Evolutionary conservation across 345 rosid genomes (phyloP).

Genomic region (Physaria fendleri): DNA sequence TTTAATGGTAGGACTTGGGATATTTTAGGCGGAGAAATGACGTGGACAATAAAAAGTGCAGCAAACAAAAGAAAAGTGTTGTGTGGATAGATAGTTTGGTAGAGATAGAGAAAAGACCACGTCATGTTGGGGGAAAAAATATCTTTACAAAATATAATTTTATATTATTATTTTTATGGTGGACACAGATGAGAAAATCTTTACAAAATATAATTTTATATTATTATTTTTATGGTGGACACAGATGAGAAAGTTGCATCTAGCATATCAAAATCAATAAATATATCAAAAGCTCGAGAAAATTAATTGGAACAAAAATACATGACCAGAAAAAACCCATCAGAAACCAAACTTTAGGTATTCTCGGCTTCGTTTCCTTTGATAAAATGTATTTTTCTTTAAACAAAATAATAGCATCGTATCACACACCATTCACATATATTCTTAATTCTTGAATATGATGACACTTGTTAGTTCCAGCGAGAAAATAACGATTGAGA

Average conservation of each 20-base stretch:
- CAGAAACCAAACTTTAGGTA: not conserved
- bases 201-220: not conserved
- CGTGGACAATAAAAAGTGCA: constrained; percentile 41
- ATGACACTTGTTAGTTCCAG: too few species aligned
- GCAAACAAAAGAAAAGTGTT: not conserved
- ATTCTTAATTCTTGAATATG: too few species aligned
- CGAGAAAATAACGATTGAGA: too few species aligned
- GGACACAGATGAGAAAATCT: constrained; percentile 24
- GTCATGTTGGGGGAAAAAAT: constrained; percentile 30
- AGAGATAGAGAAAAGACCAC: constrained; percentile 59
- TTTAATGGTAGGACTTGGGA: not conserved
- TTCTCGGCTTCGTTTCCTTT: not conserved
- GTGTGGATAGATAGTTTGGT: constrained; percentile 51
- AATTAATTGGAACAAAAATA: not conserved
- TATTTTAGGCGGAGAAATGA: constrained; percentile 21
- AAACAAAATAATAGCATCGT: too few species aligned
- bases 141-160: constrained; percentile 1
- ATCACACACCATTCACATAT: too few species aligned
- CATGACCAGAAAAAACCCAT: not conserved
- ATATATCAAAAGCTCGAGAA: not conserved
- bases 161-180: not conserved
- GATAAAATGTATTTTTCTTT: too few species aligned
- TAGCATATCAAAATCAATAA: constrained; percentile 19
- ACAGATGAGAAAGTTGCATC: constrained; percentile 20
- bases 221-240: constrained; percentile 10